A percentile compares a stretch with the other conserved stretches of the same genome.
phyloP scores from a whole-genome alignment of 805 yeast species.

The Wickerhamiella azyma region DNA sequence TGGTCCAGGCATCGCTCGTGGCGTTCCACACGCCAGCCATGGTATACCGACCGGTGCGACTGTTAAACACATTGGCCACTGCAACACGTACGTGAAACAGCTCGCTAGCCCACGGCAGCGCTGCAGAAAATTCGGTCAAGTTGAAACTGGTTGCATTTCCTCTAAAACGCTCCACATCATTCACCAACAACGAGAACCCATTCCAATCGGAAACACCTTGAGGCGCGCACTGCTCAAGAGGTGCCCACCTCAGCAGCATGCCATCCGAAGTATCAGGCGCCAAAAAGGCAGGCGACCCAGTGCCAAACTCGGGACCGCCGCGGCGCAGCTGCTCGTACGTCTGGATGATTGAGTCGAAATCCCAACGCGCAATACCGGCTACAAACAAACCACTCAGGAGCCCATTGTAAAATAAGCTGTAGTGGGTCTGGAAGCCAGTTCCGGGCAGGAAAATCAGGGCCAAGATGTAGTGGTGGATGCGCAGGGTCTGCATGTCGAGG shows the following conservation, averaged over 20 bases:
- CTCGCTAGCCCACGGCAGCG: not conserved
- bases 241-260: conserved; percentile 21
- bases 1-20: conserved; percentile 5
- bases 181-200: conserved; percentile 53
- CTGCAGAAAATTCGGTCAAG: conserved; percentile 13
- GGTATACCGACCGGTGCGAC: conserved; percentile 3
- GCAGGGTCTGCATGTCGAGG: conserved; percentile 54
- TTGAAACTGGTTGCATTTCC: conserved; percentile 37
- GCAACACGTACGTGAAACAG: conserved; percentile 2
- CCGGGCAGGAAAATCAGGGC: conserved; percentile 75
- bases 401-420: conserved; percentile 58
- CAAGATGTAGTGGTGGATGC: conserved; percentile 72
- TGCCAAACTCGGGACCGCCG: conserved; percentile 43
- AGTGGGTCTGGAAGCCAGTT: conserved; percentile 40
- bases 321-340: conserved; percentile 53
- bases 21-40: conserved; percentile 1
- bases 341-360: conserved; percentile 77
- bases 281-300: conserved; percentile 12
- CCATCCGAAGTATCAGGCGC: conserved; percentile 11
- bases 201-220: conserved; percentile 20
- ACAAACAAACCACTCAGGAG: conserved; percentile 64
- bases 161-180: conserved; percentile 64
- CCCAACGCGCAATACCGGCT: conserved; percentile 88
- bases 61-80: not conserved
- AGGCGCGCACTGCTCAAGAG: conserved; percentile 8